phyloP scores from a whole-genome alignment of 163 green algal genomes.

The Prototheca wickerhamii region DNA sequence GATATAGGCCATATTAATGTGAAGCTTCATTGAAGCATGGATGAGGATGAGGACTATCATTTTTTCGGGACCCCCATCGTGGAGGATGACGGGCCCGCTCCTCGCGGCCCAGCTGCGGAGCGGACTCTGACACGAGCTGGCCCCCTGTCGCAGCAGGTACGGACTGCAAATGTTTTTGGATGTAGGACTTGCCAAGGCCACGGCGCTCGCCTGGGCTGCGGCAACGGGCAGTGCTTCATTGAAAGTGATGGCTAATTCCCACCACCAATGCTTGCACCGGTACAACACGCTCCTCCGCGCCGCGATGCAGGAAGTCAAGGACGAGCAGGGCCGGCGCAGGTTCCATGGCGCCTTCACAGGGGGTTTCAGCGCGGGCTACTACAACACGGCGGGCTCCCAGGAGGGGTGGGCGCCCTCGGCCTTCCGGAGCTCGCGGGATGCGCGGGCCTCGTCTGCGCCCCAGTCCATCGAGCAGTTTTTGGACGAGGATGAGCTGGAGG shows the following conservation, averaged over 20 bases:
- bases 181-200: no score
- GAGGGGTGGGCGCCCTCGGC: constrained; percentile 54
- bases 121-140: not conserved
- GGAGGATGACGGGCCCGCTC: constrained; percentile 18
- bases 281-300: not conserved
- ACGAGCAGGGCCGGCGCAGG: constrained; percentile 64
- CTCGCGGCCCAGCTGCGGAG: no score
- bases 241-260: not conserved
- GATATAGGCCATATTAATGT: no score
- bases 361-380: constrained; percentile 89
- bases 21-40: constrained; percentile 24
- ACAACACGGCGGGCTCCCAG: constrained; percentile 81
- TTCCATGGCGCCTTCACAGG: constrained; percentile 97
- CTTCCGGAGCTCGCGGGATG: constrained; percentile 48
- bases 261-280: not conserved
- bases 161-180: no score
- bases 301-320: constrained; percentile 67
- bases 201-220: no score
- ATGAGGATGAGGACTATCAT: constrained; percentile 46
- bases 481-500: constrained; percentile 86
- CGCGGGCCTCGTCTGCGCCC: constrained; percentile 14
- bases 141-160: constrained; percentile 41
- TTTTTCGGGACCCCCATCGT: constrained; percentile 60
- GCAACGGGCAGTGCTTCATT: no score
- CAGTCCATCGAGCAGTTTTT: constrained; percentile 80